These are phyloP conservation scores for Ustilaginoidea virens DNA, from an alignment of 2,329 filamentous ascomycete genomes.

Conservation along the genomic window DNA sequence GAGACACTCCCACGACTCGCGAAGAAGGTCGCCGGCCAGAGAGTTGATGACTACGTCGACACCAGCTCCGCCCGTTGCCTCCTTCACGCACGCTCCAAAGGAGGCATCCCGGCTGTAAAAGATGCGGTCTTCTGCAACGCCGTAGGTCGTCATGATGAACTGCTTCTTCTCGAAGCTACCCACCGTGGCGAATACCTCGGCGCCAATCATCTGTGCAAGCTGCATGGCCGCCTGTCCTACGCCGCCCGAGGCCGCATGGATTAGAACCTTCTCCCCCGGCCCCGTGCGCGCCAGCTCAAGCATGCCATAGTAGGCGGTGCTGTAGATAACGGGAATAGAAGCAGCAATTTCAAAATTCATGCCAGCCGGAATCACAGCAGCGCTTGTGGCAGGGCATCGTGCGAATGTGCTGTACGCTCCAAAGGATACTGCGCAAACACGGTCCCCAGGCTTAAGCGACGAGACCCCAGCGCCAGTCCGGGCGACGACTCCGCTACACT, in stretches of 20 bases:
- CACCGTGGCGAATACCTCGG: slow-evolving; percentile 16
- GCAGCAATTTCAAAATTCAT: slow-evolving; percentile 14
- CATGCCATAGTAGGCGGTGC: slow-evolving; percentile 7
- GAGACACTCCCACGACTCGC: slow-evolving; percentile 27
- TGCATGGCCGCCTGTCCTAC: slow-evolving; percentile 15
- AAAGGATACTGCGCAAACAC: slow-evolving; percentile 10
- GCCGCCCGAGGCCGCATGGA: slow-evolving; percentile 15
- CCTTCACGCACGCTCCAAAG: slow-evolving; percentile 8
- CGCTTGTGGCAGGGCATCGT: slow-evolving; percentile 7
- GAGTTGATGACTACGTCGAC: slow-evolving; percentile 54
- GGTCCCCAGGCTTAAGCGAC: slow-evolving; percentile 8
- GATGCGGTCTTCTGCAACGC: slow-evolving; percentile 17
- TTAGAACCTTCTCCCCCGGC: slow-evolving; percentile 16
- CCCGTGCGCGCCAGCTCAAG: slow-evolving; percentile 11
- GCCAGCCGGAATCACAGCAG: slow-evolving; percentile 4
- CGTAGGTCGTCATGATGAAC: slow-evolving; percentile 16
- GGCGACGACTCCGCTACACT: slow-evolving; percentile 11
- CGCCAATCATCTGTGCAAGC: slow-evolving; percentile 10
- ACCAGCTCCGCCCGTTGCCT: slow-evolving; percentile 29
- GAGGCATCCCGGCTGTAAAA: slow-evolving; percentile 12
- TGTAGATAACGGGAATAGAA: slow-evolving; percentile 9
- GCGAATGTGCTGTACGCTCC: slow-evolving; percentile 14
- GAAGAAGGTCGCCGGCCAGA: slow-evolving; percentile 24
- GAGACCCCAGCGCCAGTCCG: slow-evolving; percentile 6
- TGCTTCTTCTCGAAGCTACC: slow-evolving; percentile 13